Evolutionary conservation across 768 basidiomycete genomes (phyloP).

Genomic region (Mycena alexandri): DNA sequence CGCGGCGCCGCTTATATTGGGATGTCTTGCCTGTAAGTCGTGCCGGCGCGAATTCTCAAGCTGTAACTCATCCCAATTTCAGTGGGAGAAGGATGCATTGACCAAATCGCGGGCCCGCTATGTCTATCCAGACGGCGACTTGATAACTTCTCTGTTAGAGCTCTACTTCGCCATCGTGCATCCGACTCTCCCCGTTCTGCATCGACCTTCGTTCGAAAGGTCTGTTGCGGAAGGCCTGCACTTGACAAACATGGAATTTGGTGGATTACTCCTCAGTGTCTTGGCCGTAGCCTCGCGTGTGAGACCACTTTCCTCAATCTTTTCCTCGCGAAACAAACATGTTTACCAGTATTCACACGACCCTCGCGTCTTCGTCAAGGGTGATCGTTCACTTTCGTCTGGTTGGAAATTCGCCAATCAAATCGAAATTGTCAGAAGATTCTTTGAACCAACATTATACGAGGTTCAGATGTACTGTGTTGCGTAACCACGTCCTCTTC

Average conservation of each 20-base stretch:
- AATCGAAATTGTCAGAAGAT: conserved; percentile 51
- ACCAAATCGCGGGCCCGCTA: conserved; percentile 34
- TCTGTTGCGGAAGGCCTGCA: conserved; percentile 54
- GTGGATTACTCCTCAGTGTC: conserved; percentile 59
- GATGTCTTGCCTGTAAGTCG: conserved; percentile 18
- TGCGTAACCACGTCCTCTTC: not conserved
- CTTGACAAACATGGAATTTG: conserved; percentile 54
- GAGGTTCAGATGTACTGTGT: conserved; percentile 27
- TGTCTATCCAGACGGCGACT: conserved; percentile 49
- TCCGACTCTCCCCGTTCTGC: conserved; percentile 59
- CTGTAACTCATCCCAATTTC: not conserved
- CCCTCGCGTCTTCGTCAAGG: conserved; percentile 52
- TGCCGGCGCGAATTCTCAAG: not conserved
- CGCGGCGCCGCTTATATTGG: conserved; percentile 1
- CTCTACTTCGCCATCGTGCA: conserved; percentile 62
- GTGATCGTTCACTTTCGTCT: conserved; percentile 45
- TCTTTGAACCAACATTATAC: conserved; percentile 9
- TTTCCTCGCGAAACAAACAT: too few species aligned
- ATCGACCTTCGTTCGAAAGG: conserved; percentile 63
- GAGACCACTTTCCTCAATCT: not conserved
- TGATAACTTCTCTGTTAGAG: conserved; percentile 57
- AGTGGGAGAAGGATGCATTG: conserved; percentile 33
- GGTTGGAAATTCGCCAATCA: conserved; percentile 63
- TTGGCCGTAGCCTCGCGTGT: conserved; percentile 62
- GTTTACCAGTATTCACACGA: conserved; percentile 50